These are phyloP conservation scores for Debaryomyces castellii DNA, from an alignment of 805 yeast species.

Conservation along the genomic window DNA sequence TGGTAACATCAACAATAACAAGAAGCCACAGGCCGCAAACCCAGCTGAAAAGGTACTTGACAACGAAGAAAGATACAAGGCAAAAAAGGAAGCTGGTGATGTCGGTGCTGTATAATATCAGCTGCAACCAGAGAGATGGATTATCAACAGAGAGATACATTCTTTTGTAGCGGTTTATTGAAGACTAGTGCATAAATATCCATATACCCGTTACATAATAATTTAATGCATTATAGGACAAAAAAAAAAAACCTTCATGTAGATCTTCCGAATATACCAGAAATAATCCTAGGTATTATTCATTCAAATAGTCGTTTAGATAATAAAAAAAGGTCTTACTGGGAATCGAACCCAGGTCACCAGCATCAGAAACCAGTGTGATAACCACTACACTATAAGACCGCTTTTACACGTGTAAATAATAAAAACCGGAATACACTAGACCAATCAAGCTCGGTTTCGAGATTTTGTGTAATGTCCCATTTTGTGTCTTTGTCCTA, in stretches of 20 bases:
- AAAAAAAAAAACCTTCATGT: neutral
- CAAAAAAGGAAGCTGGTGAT: neutral
- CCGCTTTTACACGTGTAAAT: slow-evolving; percentile 13
- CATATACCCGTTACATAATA: neutral
- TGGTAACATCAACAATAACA: slow-evolving; percentile 17
- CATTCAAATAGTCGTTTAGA: too few species aligned
- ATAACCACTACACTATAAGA: slow-evolving; percentile 34
- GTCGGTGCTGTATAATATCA: neutral
- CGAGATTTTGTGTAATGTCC: too few species aligned
- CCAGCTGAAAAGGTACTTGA: neutral
- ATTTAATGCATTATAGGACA: neutral
- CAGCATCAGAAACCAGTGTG: slow-evolving; percentile 36
- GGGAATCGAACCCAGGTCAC: slow-evolving; percentile 37
- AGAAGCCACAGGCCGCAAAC: neutral
- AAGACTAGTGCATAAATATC: too few species aligned
- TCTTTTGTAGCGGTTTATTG: too few species aligned
- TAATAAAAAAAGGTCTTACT: slow-evolving; percentile 23
- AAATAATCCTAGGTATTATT: too few species aligned
- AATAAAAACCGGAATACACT: too few species aligned
- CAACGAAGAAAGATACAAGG: neutral
- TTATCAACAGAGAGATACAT: too few species aligned
- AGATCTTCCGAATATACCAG: too few species aligned
- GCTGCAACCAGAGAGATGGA: too few species aligned
- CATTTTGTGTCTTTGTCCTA: too few species aligned
- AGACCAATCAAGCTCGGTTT: too few species aligned